Evolutionary conservation across 225 moss, liverwort and hornwort species (phyloP).

Genomic region (Pseudisothecium myosuroides): DNA sequence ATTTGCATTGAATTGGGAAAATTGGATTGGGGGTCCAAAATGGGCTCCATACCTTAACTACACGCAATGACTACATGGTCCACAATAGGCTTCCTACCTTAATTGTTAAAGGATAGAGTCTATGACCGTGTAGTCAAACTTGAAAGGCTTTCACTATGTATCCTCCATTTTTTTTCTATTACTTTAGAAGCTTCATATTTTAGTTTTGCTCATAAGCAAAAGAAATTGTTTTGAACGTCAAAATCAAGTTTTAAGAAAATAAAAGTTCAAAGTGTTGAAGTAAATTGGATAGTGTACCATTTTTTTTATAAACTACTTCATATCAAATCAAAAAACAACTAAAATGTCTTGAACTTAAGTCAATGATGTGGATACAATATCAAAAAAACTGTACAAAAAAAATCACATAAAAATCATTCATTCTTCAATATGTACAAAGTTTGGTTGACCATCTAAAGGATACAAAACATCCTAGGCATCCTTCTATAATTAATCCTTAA

Average conservation of each 20-base stretch:
- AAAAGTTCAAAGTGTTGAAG: not conserved
- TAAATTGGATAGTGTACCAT: not conserved
- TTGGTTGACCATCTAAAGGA: no score
- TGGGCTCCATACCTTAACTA: not conserved
- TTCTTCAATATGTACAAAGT: not conserved
- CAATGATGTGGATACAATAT: not conserved
- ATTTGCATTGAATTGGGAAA: not conserved
- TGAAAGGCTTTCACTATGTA: not conserved
- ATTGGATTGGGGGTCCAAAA: not conserved
- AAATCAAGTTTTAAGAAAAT: not conserved
- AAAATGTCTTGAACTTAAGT: not conserved
- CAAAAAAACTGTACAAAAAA: not conserved
- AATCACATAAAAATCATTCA: not conserved
- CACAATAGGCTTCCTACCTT: not conserved
- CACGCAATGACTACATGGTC: rapidly evolving
- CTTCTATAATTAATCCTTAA: no score
- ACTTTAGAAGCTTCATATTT: not conserved
- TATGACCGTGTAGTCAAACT: not conserved
- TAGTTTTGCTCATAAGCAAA: not conserved
- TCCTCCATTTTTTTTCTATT: not conserved
- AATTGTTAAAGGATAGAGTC: not conserved
- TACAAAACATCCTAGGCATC: no score
- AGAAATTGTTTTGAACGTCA: not conserved
- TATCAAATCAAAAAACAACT: not conserved
- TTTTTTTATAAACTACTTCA: not conserved